phyloP scores from a whole-genome alignment of 1,284 basidiomycete species.

The Pseudozyma hubeiensis region DNA sequence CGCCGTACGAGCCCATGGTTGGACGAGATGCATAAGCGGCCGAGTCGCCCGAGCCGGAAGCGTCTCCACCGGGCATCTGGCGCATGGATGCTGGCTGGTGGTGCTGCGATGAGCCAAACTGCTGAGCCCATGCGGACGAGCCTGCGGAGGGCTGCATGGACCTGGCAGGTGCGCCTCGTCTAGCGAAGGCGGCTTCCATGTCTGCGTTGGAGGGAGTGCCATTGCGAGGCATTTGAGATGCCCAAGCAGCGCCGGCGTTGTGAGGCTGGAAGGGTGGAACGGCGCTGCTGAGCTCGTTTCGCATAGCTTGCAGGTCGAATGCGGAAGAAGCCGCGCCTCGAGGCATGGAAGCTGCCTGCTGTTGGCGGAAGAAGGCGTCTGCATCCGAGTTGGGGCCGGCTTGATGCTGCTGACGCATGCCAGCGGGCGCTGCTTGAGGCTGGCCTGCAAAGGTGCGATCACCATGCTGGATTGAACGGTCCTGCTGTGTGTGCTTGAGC shows the following conservation, averaged over 20 bases:
- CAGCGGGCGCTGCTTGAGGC: slow-evolving; percentile 33
- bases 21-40: slow-evolving; percentile 40
- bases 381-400: slow-evolving; percentile 46
- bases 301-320: slow-evolving; percentile 62
- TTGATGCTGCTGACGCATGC: slow-evolving; percentile 49
- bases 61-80: slow-evolving; percentile 19
- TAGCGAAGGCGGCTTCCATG: slow-evolving; percentile 56
- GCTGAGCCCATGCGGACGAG: slow-evolving; percentile 54
- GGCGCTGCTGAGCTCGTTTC: slow-evolving; percentile 42
- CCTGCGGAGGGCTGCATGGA: slow-evolving; percentile 27
- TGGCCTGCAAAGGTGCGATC: slow-evolving; percentile 53
- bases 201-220: slow-evolving; percentile 32
- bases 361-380: slow-evolving; percentile 63
- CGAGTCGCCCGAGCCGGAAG: slow-evolving; percentile 14
- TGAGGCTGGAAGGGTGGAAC: slow-evolving; percentile 29
- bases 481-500: slow-evolving; percentile 89
- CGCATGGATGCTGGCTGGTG: slow-evolving; percentile 20
- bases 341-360: slow-evolving; percentile 34
- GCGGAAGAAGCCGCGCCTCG: slow-evolving; percentile 33
- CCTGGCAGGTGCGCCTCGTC: slow-evolving; percentile 23
- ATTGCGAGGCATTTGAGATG: slow-evolving; percentile 56
- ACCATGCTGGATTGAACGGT: slow-evolving; percentile 80
- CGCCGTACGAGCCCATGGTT: slow-evolving; percentile 49
- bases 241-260: slow-evolving; percentile 47
- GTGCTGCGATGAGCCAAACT: slow-evolving; percentile 41